A percentile compares a stretch with the other conserved stretches of the same genome.
phyloP scores from a whole-genome alignment of 768 basidiomycete genomes.

The Tubosaeta sp. region DNA sequence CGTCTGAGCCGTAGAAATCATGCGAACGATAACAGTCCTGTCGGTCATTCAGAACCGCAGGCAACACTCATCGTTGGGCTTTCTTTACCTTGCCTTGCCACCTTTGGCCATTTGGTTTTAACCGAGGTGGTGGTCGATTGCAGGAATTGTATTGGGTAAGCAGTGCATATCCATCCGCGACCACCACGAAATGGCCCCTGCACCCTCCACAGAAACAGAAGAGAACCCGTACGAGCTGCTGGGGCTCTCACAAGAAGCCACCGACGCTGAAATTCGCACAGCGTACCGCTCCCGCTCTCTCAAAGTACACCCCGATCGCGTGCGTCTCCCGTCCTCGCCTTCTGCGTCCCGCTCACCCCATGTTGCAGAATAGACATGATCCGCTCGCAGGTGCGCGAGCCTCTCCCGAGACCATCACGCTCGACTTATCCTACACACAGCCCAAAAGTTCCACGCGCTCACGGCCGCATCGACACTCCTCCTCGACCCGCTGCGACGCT shows the following conservation, averaged over 20 bases:
- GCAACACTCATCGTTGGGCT: background rate
- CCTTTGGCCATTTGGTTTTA: conserved; percentile 51
- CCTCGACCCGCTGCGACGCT: conserved; percentile 72
- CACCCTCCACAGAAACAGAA: conserved; percentile 46
- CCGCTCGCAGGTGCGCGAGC: conserved; percentile 60
- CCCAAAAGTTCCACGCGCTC: conserved; percentile 79
- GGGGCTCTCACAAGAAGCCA: conserved; percentile 54
- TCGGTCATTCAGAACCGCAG: background rate
- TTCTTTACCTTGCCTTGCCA: conserved; percentile 52
- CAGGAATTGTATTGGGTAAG: conserved; percentile 10
- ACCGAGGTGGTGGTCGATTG: conserved; percentile 1
- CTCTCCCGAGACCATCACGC: no score
- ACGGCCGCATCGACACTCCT: conserved; percentile 78
- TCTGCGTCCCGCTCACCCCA: conserved; percentile 5
- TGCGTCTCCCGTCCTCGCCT: conserved; percentile 34
- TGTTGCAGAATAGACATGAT: conserved; percentile 66
- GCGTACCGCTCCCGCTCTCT: conserved; percentile 77
- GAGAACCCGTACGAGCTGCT: conserved; percentile 73
- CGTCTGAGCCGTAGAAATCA: conserved; percentile 89
- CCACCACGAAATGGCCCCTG: conserved; percentile 20
- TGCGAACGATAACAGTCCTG: conserved; percentile 80
- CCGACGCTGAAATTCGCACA: conserved; percentile 73
- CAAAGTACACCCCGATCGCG: conserved; percentile 86
- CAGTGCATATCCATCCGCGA: background rate
- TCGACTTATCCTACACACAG: conserved; percentile 26